Percentiles rank a stretch among this genome's conserved stretches.
Evolutionary conservation across 2,329 filamentous ascomycete genomes (phyloP).

Genomic region (Xylaria sp.): DNA sequence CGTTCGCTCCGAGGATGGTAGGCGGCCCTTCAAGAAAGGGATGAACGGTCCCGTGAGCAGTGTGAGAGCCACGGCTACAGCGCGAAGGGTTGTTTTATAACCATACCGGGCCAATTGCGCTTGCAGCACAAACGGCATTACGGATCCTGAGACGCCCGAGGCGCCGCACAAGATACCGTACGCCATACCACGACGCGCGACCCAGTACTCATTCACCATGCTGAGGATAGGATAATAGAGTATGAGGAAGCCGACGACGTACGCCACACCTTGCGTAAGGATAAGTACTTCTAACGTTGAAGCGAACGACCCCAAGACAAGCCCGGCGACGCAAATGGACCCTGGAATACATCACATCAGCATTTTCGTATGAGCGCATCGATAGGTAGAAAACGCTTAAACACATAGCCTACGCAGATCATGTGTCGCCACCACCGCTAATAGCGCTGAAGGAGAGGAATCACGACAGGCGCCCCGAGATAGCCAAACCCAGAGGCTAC

Average conservation of each 20-base stretch:
- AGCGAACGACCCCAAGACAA: conserved; percentile 45
- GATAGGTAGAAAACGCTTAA: neutral
- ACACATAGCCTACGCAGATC: conserved; percentile 45
- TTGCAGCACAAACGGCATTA: conserved; percentile 48
- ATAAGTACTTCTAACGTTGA: conserved; percentile 43
- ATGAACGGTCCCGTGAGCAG: conserved; percentile 48
- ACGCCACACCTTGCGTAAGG: conserved; percentile 48
- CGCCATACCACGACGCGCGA: conserved; percentile 46
- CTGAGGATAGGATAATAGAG: conserved; percentile 46
- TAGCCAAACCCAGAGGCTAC: conserved; percentile 41
- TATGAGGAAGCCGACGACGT: conserved; percentile 47
- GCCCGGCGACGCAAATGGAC: conserved; percentile 47
- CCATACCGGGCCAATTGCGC: conserved; percentile 46
- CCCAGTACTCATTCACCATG: conserved; percentile 50
- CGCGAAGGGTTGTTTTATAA: conserved; percentile 45
- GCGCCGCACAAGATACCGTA: conserved; percentile 43
- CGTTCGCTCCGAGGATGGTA: conserved; percentile 40
- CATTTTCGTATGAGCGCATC: too few species aligned
- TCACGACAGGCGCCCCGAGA: conserved; percentile 43
- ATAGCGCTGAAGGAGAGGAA: conserved; percentile 43
- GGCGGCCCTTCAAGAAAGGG: conserved; percentile 45
- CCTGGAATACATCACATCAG: conserved; percentile 7
- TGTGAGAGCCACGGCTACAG: conserved; percentile 43
- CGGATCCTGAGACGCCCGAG: conserved; percentile 40
- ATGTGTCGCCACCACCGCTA: conserved; percentile 42